phyloP scores from a whole-genome alignment of 148 eudicot species.

The Rhododendron ovatum region DNA sequence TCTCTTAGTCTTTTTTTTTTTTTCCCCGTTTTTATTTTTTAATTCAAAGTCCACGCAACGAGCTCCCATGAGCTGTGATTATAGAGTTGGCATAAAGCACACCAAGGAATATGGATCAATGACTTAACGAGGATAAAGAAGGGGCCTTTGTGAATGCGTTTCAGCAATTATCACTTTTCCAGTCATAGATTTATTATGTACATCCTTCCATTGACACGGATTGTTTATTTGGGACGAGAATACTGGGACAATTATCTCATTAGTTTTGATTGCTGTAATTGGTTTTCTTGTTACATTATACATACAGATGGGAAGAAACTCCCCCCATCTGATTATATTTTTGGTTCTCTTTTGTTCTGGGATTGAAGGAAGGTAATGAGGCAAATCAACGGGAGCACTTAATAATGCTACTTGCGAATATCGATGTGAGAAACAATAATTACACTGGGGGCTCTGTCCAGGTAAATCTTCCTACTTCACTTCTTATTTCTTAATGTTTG shows the following conservation, averaged over 20 bases:
- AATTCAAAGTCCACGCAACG: neutral
- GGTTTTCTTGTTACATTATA: neutral
- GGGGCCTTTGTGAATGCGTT: neutral
- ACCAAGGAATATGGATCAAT: neutral
- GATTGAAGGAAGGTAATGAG: slow-evolving; percentile 90
- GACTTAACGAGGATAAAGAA: neutral
- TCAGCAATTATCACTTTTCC: neutral
- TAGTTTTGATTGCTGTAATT: neutral
- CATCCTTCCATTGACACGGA: neutral
- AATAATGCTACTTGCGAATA: slow-evolving; percentile 88
- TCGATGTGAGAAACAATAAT: slow-evolving; percentile 58
- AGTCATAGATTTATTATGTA: neutral
- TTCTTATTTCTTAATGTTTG: neutral
- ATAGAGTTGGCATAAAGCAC: neutral
- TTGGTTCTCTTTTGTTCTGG: slow-evolving; percentile 14
- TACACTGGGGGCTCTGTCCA: slow-evolving; percentile 39
- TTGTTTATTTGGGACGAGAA: neutral
- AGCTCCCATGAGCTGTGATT: neutral
- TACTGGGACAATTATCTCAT: neutral
- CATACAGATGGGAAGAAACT: neutral
- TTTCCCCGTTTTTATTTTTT: neutral
- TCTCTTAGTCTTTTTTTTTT: neutral
- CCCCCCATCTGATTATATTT: neutral
- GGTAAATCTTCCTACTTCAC: slow-evolving; percentile 29
- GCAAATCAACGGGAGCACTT: slow-evolving; percentile 98